These are phyloP conservation scores for Starmerella gropengiesseri DNA, from an alignment of 805 yeast genomes.

Conservation along the genomic window DNA sequence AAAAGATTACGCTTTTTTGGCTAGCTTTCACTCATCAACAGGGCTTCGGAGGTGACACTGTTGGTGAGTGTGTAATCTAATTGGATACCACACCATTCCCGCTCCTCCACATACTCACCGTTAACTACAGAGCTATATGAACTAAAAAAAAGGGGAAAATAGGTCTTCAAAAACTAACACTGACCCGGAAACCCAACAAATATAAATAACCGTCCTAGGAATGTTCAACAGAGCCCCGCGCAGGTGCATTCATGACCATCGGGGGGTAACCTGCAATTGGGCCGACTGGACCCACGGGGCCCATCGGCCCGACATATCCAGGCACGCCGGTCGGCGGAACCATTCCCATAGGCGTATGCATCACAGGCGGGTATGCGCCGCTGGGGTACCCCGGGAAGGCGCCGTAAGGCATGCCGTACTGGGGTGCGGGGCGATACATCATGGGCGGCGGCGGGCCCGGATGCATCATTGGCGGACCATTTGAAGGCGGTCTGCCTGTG, in stretches of 20 bases:
- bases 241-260: slow-evolving; percentile 4
- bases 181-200: not conserved
- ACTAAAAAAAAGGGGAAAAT: slow-evolving; percentile 1
- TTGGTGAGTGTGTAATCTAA: too few species aligned
- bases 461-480: not conserved
- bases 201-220: not conserved
- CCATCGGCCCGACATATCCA: not conserved
- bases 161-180: not conserved
- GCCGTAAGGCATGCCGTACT: slow-evolving; percentile 1
- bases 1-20: too few species aligned
- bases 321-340: slow-evolving; percentile 3
- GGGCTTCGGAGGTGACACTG: too few species aligned
- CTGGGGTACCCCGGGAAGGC: slow-evolving; percentile 5
- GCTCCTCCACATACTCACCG: too few species aligned
- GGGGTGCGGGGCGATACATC: slow-evolving; percentile 5
- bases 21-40: too few species aligned
- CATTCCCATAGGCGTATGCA: slow-evolving; percentile 4
- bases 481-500: not conserved
- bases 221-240: not conserved
- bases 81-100: too few species aligned
- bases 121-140: not conserved
- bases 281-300: not conserved
- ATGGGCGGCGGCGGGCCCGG: slow-evolving; percentile 1
- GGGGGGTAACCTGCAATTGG: slow-evolving; percentile 2
- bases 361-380: slow-evolving; percentile 2